Percentiles rank a stretch among this genome's conserved stretches.
Conservation (phyloP, 148 eudicot genomes). For the Fagopyrum homotropicum region DNA sequence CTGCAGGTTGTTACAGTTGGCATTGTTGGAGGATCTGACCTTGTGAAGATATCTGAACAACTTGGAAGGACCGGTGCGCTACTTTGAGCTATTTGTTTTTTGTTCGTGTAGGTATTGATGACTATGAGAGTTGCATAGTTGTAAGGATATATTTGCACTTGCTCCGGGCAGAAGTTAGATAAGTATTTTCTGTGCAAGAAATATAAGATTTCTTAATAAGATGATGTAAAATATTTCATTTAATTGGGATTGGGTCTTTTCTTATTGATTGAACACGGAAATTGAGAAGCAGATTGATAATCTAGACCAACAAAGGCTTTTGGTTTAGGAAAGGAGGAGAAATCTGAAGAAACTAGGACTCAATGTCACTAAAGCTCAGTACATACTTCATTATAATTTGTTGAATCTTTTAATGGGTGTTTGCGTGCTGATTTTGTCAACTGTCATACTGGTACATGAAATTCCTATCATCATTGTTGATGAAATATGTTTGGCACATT, state of each 20-base stretch:
- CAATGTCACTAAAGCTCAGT: conserved; percentile 56
- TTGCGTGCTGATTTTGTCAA: not conserved
- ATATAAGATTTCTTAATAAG: not conserved
- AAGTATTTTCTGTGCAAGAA: conserved; percentile 31
- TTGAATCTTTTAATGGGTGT: not conserved
- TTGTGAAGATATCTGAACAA: conserved; percentile 93
- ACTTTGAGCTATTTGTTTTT: not conserved
- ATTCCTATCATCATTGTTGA: not conserved
- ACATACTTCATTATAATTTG: conserved; percentile 19
- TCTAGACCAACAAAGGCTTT: conserved; percentile 47
- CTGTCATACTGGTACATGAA: not conserved
- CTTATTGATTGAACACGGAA: conserved; percentile 37
- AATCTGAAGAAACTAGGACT: conserved; percentile 49
- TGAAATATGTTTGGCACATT: not conserved
- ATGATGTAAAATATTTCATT: not conserved
- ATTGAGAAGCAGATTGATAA: conserved; percentile 48
- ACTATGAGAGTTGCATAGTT: too few species aligned
- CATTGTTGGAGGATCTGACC: conserved; percentile 97
- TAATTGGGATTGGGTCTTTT: conserved; percentile 24
- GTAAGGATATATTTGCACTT: not conserved
- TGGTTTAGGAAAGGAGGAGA: conserved; percentile 50
- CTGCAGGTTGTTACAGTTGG: conserved; percentile 80
- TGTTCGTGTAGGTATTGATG: too few species aligned
- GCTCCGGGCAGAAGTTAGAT: conserved; percentile 75
- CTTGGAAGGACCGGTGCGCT: conserved; percentile 77